Evolutionary conservation across 305 asterid genomes (phyloP), one percentile per base, ranked within the genome.

Genomic region (Striga hermonthica): DNA sequence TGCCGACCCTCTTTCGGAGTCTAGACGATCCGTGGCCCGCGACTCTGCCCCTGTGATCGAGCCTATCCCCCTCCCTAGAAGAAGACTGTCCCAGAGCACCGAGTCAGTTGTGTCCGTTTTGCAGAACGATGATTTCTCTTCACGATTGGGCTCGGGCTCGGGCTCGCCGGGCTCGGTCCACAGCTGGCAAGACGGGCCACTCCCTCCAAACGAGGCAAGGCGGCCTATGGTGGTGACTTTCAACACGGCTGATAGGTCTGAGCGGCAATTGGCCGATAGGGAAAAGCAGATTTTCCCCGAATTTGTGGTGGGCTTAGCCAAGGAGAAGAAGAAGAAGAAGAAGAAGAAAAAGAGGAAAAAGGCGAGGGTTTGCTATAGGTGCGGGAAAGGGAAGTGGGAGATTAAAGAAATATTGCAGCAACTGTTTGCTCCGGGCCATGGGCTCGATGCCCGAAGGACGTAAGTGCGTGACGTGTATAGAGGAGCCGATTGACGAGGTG

Each of bases 341-440:
- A 37, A 53, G 28, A 53, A 8, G 58, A 78, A 74, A 91, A 85
- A 39, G 83, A 83, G 81, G 78, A 93, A 78, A 83, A 82, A 9
- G 77, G 86, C 1, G 81, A 84, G 79, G 96, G 3, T 54, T 34
- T 90, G 97, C 68, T 64, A 77, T 65, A 69, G 97, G 81, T 90
- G 97, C 73, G 88, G 95, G 62, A 90, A 86, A 64, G 91, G 95
- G 38, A 90, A 90, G 76, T 90, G 97, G 97, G 97, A 90, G 58
- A 65, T 77, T 1, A 90, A 90, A 74, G 97, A 54, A 54, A 12
- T 54, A 54, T 31, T 54, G 59, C 12, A 34, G 59, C 4, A 54
- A 54, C 5, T 54, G 59, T 10, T 38, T 54, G 59, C 11, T 54
- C 11, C 36, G 59, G 9, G 59, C 39, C 9, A 54, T 54, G 59